A percentile compares a stretch with the other conserved stretches of the same genome.
Evolutionary conservation across 768 basidiomycete genomes (phyloP).

Genomic region (Daedaleopsis sinensis): DNA sequence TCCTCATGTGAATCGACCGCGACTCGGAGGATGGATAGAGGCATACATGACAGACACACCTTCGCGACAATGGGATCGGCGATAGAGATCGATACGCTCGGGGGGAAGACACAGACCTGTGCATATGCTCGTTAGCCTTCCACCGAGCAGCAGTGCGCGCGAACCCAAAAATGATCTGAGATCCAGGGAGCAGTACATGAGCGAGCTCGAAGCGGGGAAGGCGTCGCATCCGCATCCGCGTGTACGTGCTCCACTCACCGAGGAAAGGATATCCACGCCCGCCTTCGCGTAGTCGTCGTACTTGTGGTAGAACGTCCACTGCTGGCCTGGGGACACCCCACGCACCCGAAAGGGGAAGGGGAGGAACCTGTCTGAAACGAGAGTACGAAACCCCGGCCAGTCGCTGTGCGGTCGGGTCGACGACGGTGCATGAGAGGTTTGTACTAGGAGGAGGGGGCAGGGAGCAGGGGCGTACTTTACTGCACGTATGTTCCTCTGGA

Average conservation of each 20-base stretch:
- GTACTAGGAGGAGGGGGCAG: no score
- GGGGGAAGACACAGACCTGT: constrained; percentile 13
- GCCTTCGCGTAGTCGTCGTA: constrained; percentile 24
- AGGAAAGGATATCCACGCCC: constrained; percentile 25
- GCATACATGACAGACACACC: constrained; percentile 9
- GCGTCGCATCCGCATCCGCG: no score
- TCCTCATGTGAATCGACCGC: background rate
- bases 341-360: constrained; percentile 22
- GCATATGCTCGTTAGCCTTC: background rate
- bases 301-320: constrained; percentile 18
- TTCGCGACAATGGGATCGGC: constrained; percentile 21
- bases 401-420: no score
- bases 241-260: no score
- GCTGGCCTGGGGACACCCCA: constrained; percentile 23
- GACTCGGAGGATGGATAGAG: no score
- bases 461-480: background rate
- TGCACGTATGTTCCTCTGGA: no score
- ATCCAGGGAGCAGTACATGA: no score
- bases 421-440: no score
- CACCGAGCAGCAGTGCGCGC: no score
- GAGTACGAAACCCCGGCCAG: constrained; percentile 19
- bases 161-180: no score
- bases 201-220: no score
- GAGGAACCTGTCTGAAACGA: constrained; percentile 19
- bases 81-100: constrained; percentile 13